Evolutionary conservation across 208 protist genomes (phyloP).

Genomic region (Wallacemonas sp.): DNA sequence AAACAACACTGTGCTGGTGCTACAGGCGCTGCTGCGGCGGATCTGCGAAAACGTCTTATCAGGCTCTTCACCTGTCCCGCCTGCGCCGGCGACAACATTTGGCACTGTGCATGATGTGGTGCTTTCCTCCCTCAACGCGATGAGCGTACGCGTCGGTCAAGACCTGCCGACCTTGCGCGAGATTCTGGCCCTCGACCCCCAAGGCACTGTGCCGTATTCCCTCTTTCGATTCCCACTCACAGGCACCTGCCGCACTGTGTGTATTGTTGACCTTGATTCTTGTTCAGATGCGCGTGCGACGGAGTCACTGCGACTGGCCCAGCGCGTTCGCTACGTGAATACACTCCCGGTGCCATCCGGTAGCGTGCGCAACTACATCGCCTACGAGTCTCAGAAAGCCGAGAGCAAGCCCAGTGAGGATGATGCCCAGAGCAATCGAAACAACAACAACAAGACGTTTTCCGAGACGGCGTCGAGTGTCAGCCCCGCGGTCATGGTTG

Average conservation of each 20-base stretch:
- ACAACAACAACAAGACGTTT: background rate
- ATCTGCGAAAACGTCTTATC: background rate
- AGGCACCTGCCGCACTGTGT: conserved; percentile 28
- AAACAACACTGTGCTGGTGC: conserved; percentile 1
- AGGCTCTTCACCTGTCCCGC: background rate
- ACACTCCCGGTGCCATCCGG: conserved; percentile 25
- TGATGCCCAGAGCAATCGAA: no score
- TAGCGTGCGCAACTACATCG: conserved; percentile 28
- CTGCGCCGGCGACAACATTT: background rate
- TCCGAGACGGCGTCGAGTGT: background rate
- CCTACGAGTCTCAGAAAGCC: conserved; percentile 19
- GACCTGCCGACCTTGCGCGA: conserved; percentile 35
- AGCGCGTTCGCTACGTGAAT: conserved; percentile 21
- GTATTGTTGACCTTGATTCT: conserved; percentile 29
- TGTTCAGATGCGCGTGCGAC: conserved; percentile 20
- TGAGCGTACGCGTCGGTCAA: conserved; percentile 17
- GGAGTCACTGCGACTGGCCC: conserved; percentile 24
- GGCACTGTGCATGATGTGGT: conserved; percentile 19
- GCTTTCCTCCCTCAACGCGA: conserved; percentile 29
- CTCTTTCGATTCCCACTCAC: conserved; percentile 45
- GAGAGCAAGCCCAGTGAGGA: no score
- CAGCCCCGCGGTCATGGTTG: background rate
- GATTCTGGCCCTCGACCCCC: conserved; percentile 28
- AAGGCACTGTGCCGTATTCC: conserved; percentile 19
- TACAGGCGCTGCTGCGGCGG: conserved; percentile 15